Evolutionary conservation across 2,329 filamentous ascomycete species (phyloP), one percentile per base, ranked within the genome.

Genomic region (Cordyceps militaris): DNA sequence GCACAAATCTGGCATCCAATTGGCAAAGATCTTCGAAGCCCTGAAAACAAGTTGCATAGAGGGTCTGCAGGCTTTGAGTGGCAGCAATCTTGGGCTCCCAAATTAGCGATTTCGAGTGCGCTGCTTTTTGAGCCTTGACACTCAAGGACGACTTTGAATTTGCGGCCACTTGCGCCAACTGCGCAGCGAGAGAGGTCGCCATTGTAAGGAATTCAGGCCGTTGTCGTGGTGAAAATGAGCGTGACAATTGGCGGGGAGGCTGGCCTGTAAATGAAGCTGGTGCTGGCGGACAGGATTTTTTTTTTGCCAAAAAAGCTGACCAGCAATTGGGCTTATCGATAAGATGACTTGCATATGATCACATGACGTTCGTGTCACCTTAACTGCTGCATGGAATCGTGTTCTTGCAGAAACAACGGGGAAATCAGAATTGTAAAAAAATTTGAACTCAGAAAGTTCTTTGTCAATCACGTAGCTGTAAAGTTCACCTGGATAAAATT

Each of bases 71-170:
- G 67, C 87, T 94, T 76, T 99, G 94, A 16, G 85, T 86, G 6
- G 88, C 87, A 52, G 94, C 94, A 65, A 93, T 80, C 68, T 86
- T 84, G 60, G 89, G 82, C 66, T 96, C 92, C 76, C 96, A 99
- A 60, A 99, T 89, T 61, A 99, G 77, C 55, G 94, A 99, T 73
- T 97, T 93, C 63, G 90, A 90, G 75, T 99, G 94, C 62, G 90
- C 85, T 61, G 88, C 84, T 73, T 91, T 93, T 76, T 97, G 91
- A 67, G 92, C 90, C 75, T 95, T 96, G 66, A 96, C 81, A 70
- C 97, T 90, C 67, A 97, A 83, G 65, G 93, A 88, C 70, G 92
- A 87, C 66, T 92, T 96, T 66, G 91, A 96, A 68, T 89, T 89
- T 64, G 88, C 86, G 65, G 92, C 90, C 70, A 99, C 92, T 70